These are phyloP conservation scores for Fusarium compactum DNA, from an alignment of 2,329 filamentous ascomycete genomes.

Conservation along the genomic window DNA sequence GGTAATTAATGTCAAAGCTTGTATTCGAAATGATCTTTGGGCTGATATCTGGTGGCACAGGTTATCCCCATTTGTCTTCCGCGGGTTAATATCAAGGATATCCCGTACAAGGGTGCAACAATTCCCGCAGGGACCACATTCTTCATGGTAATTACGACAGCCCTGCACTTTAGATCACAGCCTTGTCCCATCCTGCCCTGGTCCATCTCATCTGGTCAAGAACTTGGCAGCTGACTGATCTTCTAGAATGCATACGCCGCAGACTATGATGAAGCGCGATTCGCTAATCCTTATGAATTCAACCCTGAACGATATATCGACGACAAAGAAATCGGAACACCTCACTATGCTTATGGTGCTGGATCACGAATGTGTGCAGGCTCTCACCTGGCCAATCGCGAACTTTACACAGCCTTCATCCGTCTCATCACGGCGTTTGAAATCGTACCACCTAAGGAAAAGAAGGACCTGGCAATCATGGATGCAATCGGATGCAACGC, in stretches of 20 bases:
- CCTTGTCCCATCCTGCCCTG: background rate
- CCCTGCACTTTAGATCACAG: background rate
- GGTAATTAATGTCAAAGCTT: slow-evolving; percentile 47
- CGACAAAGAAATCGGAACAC: slow-evolving; percentile 66
- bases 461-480: slow-evolving; percentile 63
- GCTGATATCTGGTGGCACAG: background rate
- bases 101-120: slow-evolving; percentile 72
- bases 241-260: slow-evolving; percentile 77
- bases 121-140: slow-evolving; percentile 84
- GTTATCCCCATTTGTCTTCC: slow-evolving; percentile 83
- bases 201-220: background rate
- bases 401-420: slow-evolving; percentile 71
- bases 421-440: slow-evolving; percentile 70
- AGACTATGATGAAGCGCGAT: slow-evolving; percentile 77
- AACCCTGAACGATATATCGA: slow-evolving; percentile 77
- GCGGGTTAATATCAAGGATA: slow-evolving; percentile 77
- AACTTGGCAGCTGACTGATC: background rate
- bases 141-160: slow-evolving; percentile 69
- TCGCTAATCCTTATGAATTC: slow-evolving; percentile 72
- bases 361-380: slow-evolving; percentile 74
- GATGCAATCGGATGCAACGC: slow-evolving; percentile 69
- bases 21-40: background rate
- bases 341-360: slow-evolving; percentile 72
- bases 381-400: slow-evolving; percentile 71
- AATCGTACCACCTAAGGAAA: slow-evolving; percentile 61